Evolutionary conservation across 202 grass and related monocot species (phyloP).

Genomic region (Digitaria exilis): DNA sequence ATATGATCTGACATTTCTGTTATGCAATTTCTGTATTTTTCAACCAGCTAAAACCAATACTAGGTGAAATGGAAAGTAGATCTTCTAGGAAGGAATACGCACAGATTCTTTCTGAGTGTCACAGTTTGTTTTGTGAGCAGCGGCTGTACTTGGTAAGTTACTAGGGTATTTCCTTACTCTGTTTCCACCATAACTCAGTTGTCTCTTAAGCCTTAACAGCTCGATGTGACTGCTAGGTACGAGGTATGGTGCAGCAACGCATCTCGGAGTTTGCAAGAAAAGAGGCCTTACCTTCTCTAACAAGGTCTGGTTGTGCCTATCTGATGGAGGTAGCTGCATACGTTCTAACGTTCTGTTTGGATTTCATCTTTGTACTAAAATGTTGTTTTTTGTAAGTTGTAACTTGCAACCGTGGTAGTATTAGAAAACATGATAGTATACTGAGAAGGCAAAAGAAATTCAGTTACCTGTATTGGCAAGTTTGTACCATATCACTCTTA

Average conservation of each 20-base stretch:
- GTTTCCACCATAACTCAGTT: conserved; percentile 29
- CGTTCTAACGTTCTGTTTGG: conserved; percentile 13
- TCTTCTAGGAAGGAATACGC: conserved; percentile 88
- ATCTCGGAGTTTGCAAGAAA: conserved; percentile 87
- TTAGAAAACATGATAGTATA: conserved; percentile 5
- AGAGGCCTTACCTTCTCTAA: conserved; percentile 89
- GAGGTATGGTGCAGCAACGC: conserved; percentile 90
- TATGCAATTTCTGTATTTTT: conserved; percentile 29
- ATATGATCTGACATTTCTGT: background rate
- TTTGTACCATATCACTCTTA: background rate
- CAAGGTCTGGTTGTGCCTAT: conserved; percentile 96
- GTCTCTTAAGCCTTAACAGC: conserved; percentile 16
- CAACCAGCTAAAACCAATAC: conserved; percentile 87
- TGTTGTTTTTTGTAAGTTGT: background rate
- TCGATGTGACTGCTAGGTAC: conserved; percentile 62
- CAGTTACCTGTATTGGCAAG: background rate
- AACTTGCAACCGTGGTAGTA: background rate
- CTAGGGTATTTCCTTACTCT: conserved; percentile 26
- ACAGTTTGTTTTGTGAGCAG: conserved; percentile 95
- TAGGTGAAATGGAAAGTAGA: conserved; percentile 90
- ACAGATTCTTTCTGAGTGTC: conserved; percentile 92
- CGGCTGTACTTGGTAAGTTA: conserved; percentile 87
- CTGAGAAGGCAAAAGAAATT: background rate
- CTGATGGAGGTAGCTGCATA: conserved; percentile 78
- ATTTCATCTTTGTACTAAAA: conserved; percentile 26